phyloP scores from a whole-genome alignment of 2,329 filamentous ascomycete species.

The Cryoendolithus antarcticus region DNA sequence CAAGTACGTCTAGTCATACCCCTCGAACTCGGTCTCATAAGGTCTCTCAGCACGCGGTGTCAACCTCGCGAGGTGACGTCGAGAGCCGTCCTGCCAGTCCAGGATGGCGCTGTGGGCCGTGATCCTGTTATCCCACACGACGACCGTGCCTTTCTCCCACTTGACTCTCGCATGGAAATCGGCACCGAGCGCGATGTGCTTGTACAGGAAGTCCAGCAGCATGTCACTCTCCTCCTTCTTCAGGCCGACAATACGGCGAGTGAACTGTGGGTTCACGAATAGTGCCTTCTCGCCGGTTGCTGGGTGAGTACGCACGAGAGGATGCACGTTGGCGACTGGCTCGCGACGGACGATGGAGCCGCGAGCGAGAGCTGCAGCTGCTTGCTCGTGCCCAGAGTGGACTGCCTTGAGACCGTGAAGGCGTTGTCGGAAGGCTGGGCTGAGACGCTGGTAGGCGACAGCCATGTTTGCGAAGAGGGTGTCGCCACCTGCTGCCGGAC shows the following conservation, averaged over 20 bases:
- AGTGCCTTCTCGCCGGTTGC: slow-evolving; percentile 71
- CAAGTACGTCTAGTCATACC: background rate
- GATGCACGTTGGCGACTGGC: slow-evolving; percentile 62
- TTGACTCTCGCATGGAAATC: slow-evolving; percentile 64
- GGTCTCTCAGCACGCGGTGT: slow-evolving; percentile 72
- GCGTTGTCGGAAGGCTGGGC: slow-evolving; percentile 64
- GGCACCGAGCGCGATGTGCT: slow-evolving; percentile 59
- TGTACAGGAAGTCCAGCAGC: slow-evolving; percentile 63
- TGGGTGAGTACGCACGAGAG: slow-evolving; percentile 69
- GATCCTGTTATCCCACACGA: slow-evolving; percentile 77
- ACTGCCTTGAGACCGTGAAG: slow-evolving; percentile 69
- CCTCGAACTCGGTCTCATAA: slow-evolving; percentile 48
- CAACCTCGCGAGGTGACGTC: slow-evolving; percentile 68
- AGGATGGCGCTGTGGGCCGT: slow-evolving; percentile 45
- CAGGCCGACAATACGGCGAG: slow-evolving; percentile 64
- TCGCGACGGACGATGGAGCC: slow-evolving; percentile 64
- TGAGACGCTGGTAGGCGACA: slow-evolving; percentile 70
- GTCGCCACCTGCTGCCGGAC: slow-evolving; percentile 67
- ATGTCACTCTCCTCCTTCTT: slow-evolving; percentile 80
- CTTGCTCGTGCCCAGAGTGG: slow-evolving; percentile 72
- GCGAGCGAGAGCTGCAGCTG: slow-evolving; percentile 51
- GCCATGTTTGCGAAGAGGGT: slow-evolving; percentile 71
- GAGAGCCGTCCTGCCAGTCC: slow-evolving; percentile 55
- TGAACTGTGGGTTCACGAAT: slow-evolving; percentile 76
- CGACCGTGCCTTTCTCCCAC: slow-evolving; percentile 69